Evolutionary conservation across 1,284 basidiomycete species (phyloP), one percentile per base, ranked within the genome.

Genomic region (Pyrrhoderma noxium): DNA sequence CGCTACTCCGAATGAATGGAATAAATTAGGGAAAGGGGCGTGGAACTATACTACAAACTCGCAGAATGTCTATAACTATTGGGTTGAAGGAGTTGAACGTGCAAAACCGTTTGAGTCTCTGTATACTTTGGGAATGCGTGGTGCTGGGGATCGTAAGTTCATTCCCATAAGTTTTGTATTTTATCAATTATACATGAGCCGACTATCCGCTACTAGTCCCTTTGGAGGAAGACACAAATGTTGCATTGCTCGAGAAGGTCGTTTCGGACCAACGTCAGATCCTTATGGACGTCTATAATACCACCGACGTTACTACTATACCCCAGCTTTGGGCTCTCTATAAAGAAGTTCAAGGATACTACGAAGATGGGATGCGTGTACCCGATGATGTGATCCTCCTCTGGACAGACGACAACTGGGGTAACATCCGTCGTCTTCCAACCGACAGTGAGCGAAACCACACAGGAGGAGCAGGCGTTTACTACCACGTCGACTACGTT

Each of bases 281-380:
- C 40, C 63, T 88, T n/a, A 64, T 71, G 42, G 65, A 74, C 19
- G 76, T 79, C 0, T 80, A 74, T 63, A 73, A 75, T 52, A 69
- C 67, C 8, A 67, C 66, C 2, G 69, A 80, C 58, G 63, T 78
- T 8, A 68, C 74, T 2, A 65, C 63, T 8, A 74, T 86, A 39
- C 80, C 80, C 1, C 82, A 85, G 62, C 70, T 82, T 41, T 85
- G 82, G 81, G 71, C 75, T 27, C 67, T 84, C 2, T 82, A 78
- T 80, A 81, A 82, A 62, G 82, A 85, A 59, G 83, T 85, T 18
- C 75, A 82, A 59, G 78, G 75, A 0, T 85, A 82, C 62, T 85
- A 80, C 59, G 77, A 80, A 42, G 70, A 77, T 53, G 80, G 80
- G 2, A 67, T 83, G 65, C 64, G 67, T 21, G 72, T 77, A 5